phyloP scores from a whole-genome alignment of 2,329 filamentous ascomycete species.

The Polychaeton citri region DNA sequence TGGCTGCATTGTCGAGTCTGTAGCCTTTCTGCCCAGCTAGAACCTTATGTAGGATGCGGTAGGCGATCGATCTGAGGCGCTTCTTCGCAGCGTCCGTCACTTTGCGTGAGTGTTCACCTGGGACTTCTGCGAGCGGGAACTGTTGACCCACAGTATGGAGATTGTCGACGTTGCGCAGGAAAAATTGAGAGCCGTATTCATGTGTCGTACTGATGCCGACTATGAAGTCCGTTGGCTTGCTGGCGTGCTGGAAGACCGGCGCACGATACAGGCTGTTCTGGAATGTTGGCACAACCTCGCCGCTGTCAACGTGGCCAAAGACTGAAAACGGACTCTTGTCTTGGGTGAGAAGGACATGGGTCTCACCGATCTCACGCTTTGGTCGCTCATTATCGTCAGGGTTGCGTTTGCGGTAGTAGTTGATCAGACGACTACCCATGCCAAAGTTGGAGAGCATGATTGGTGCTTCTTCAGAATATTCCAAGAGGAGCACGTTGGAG shows the following conservation, averaged over 20 bases:
- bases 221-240: slow-evolving; percentile 71
- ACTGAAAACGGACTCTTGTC: slow-evolving; percentile 93
- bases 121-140: slow-evolving; percentile 82
- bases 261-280: slow-evolving; percentile 94
- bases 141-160: slow-evolving; percentile 85
- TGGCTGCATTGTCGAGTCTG: slow-evolving; percentile 60
- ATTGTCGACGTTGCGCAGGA: slow-evolving; percentile 78
- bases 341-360: slow-evolving; percentile 74
- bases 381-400: slow-evolving; percentile 62
- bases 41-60: slow-evolving; percentile 71
- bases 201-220: slow-evolving; percentile 73
- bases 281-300: slow-evolving; percentile 78
- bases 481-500: slow-evolving; percentile 72
- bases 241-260: slow-evolving; percentile 76
- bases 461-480: slow-evolving; percentile 91
- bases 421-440: slow-evolving; percentile 92
- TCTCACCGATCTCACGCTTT: slow-evolving; percentile 77
- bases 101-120: slow-evolving; percentile 83
- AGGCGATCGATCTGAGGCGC: slow-evolving; percentile 89
- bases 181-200: slow-evolving; percentile 64
- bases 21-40: slow-evolving; percentile 55
- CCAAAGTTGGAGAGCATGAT: slow-evolving; percentile 89
- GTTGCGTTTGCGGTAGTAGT: slow-evolving; percentile 85
- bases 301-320: slow-evolving; percentile 84
- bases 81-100: slow-evolving; percentile 97